Conservation (phyloP, 768 basidiomycete genomes). For the Boletus eberwhitei region DNA sequence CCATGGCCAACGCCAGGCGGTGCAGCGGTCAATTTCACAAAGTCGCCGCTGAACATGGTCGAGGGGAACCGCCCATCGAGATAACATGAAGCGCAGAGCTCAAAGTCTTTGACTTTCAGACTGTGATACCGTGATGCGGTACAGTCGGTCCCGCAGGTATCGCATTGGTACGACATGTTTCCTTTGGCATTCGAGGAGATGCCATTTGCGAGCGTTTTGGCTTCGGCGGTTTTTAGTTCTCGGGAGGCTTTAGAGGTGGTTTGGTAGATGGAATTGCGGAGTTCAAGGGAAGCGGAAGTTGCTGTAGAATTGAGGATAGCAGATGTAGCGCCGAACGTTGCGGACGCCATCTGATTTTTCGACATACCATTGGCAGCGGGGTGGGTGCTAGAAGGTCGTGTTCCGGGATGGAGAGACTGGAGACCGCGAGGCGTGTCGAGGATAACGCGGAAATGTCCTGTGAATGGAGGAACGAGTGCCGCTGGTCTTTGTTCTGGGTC, state of each 20-base stretch:
- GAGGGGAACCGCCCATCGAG: conserved; percentile 96
- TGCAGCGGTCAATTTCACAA: conserved; percentile 71
- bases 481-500: conserved; percentile 96
- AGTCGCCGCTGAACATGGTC: conserved; percentile 95
- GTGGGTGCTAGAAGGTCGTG: conserved; percentile 49
- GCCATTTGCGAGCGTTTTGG: conserved; percentile 57
- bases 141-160: conserved; percentile 95
- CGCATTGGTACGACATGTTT: conserved; percentile 69
- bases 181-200: conserved; percentile 44
- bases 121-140: conserved; percentile 86
- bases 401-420: conserved; percentile 87
- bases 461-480: conserved; percentile 93
- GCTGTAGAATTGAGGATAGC: conserved; percentile 13
- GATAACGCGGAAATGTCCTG: conserved; percentile 97
- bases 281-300: conserved; percentile 75
- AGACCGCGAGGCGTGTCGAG: conserved; percentile 96
- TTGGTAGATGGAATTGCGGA: conserved; percentile 85
- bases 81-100: conserved; percentile 90
- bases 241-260: conserved; percentile 82
- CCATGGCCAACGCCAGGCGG: conserved; percentile 34
- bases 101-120: conserved; percentile 87
- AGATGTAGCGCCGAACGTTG: conserved; percentile 7
- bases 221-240: conserved; percentile 64
- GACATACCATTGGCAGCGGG: conserved; percentile 48
- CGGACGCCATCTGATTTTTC: conserved; percentile 31